Evolutionary conservation across 176 grass and related monocot species (phyloP), one percentile per base, ranked within the genome.

Genomic region (Poa annua): DNA sequence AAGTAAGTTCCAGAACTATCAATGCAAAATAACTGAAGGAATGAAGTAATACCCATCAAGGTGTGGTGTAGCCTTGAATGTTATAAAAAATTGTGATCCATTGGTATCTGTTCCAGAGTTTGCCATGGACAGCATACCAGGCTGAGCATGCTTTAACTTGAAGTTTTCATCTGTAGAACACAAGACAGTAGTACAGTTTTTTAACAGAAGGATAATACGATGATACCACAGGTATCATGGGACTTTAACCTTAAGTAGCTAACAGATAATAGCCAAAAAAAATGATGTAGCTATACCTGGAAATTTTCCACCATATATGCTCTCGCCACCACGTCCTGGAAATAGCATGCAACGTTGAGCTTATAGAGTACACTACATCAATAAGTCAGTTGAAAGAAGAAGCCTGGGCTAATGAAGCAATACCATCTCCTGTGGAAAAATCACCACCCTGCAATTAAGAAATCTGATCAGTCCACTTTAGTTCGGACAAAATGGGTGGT

Each of bases 321-420:
- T 94, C 75, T 94, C 92, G 66, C 92, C 92, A 87, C 92, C 92
- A 85, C 81, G 59, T 87, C 92, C 92, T 94, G 92, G 92, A 94
- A 94, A 94, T 80, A 94, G 85, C 81, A 94, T 73, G 83, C 77
- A 91, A 87, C 2, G 45, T 91, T 85, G 87, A 89, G 87, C 89
- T 89, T 85, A 83, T 72, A 82, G 89, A 80, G 78, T 91, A 85
- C 83, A 94, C 75, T 80, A 91, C 79, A 94, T 61, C 86, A 91
- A 94, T 78, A 91, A 87, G 87, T 89, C 81, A 94, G 77, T 87
- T 91, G 81, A 91, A 94, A 94, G 88, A 89, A 91, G 92, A 85
- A 89, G 92, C 92, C 87, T 91, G 89, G 62, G 75, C 78, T 89
- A 87, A 89, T 69, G 56, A 91, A 91, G 87, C 68, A 94, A 91